These are phyloP conservation scores for Xerocomus spinulosus DNA, from an alignment of 768 basidiomycete species.

Conservation along the genomic window DNA sequence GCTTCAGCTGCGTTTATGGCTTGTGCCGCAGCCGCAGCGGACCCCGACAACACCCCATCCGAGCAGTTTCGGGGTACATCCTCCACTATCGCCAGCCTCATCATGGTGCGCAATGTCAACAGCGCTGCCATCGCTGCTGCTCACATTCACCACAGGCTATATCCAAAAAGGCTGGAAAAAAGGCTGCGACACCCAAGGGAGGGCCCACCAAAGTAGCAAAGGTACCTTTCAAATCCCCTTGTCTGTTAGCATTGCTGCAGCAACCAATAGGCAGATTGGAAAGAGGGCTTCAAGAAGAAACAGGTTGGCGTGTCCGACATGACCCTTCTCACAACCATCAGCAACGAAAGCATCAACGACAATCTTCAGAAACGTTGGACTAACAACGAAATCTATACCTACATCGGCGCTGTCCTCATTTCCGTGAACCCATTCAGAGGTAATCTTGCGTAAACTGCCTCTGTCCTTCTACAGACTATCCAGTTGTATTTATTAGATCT, in stretches of 20 bases:
- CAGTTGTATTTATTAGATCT: conserved; percentile 55
- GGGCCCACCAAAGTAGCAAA: conserved; percentile 66
- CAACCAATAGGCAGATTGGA: conserved; percentile 86
- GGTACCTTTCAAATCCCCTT: conserved; percentile 37
- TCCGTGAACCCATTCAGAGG: conserved; percentile 99
- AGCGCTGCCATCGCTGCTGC: neutral
- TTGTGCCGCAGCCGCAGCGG: conserved; percentile 17
- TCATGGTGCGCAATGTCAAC: conserved; percentile 19
- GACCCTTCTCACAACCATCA: conserved; percentile 95
- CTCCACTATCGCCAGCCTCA: conserved; percentile 5
- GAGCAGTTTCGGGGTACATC: conserved; percentile 13
- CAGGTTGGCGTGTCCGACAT: conserved; percentile 97
- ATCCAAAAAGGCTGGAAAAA: conserved; percentile 90
- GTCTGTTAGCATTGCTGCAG: conserved; percentile 3
- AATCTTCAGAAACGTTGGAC: conserved; percentile 96
- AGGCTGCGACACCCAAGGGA: conserved; percentile 61
- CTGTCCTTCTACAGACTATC: conserved; percentile 6
- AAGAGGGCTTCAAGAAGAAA: conserved; percentile 99
- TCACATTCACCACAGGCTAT: conserved; percentile 50
- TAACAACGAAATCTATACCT: conserved; percentile 96
- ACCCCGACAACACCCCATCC: conserved; percentile 16
- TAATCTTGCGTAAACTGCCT: conserved; percentile 26
- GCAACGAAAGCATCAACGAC: conserved; percentile 96
- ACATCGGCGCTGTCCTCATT: conserved; percentile 96
- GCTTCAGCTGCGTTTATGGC: neutral